Conservation (phyloP, 441 rosid species). For the Jatropha podagrica region DNA sequence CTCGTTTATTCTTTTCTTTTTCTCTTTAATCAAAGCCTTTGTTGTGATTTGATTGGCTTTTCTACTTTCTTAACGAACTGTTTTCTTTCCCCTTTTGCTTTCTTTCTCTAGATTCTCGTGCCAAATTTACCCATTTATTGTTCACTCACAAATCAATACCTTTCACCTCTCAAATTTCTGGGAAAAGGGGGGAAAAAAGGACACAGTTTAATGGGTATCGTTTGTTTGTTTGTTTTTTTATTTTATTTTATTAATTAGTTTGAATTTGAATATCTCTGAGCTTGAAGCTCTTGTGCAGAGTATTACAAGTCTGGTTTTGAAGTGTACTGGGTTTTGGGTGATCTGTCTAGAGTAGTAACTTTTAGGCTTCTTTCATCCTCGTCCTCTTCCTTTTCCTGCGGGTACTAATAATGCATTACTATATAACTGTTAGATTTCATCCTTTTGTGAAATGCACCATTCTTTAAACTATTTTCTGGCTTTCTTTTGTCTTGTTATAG, state of each 20-base stretch:
- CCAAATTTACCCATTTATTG: slow-evolving; percentile 4
- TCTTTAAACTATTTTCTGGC: neutral
- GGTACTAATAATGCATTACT: neutral
- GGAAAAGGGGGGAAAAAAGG: neutral
- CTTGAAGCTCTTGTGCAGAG: slow-evolving; percentile 8
- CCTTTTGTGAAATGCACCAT: slow-evolving; percentile 8
- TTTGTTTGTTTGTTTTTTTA: neutral
- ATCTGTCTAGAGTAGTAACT: neutral
- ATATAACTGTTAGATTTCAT: neutral
- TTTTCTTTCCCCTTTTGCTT: neutral
- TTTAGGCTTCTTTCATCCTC: neutral
- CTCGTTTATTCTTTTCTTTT: slow-evolving; percentile 5
- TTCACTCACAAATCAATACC: neutral
- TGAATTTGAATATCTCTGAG: slow-evolving; percentile 3
- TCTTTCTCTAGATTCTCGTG: neutral
- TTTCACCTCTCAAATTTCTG: neutral
- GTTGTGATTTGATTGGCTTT: slow-evolving; percentile 22
- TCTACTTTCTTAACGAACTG: slow-evolving; percentile 13
- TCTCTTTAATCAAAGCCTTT: slow-evolving; percentile 25
- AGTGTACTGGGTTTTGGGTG: neutral
- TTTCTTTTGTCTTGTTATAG: neutral
- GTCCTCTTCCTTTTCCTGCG: neutral
- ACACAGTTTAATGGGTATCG: neutral
- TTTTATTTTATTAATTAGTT: neutral
- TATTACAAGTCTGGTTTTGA: slow-evolving; percentile 7